Evolutionary conservation across 2,329 filamentous ascomycete genomes (phyloP).

Genomic region (Capronia epimyces): DNA sequence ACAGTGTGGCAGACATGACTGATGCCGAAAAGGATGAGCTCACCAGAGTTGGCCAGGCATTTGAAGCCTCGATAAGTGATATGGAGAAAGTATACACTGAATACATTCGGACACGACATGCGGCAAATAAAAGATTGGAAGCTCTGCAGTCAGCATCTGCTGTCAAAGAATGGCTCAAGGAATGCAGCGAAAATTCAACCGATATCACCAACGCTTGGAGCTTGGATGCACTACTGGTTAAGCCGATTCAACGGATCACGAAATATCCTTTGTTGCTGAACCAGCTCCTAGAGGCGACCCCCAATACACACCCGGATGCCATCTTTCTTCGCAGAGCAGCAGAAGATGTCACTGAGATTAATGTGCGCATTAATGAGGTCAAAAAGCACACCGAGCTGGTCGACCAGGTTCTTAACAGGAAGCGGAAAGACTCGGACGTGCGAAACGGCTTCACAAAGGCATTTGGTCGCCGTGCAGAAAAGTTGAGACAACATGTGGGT

Average conservation of each 20-base stretch:
- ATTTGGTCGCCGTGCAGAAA: slow-evolving; percentile 83
- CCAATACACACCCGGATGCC: slow-evolving; percentile 76
- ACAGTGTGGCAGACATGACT: slow-evolving; percentile 34
- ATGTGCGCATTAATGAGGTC: slow-evolving; percentile 76
- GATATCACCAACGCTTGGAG: slow-evolving; percentile 94
- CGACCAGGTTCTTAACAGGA: slow-evolving; percentile 75
- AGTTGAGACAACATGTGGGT: slow-evolving; percentile 67
- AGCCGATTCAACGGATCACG: slow-evolving; percentile 88
- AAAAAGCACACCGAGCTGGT: slow-evolving; percentile 94
- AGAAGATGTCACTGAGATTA: slow-evolving; percentile 59
- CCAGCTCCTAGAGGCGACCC: slow-evolving; percentile 72
- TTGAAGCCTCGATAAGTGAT: slow-evolving; percentile 50
- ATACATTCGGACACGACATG: slow-evolving; percentile 60
- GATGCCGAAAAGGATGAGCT: slow-evolving; percentile 54
- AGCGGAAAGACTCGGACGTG: slow-evolving; percentile 83
- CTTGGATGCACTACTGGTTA: slow-evolving; percentile 90
- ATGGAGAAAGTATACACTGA: slow-evolving; percentile 63
- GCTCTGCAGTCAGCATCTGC: slow-evolving; percentile 54
- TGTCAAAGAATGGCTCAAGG: slow-evolving; percentile 74
- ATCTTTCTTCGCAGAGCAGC: slow-evolving; percentile 64
- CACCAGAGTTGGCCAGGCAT: slow-evolving; percentile 56
- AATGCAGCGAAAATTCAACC: slow-evolving; percentile 86
- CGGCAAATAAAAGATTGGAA: slow-evolving; percentile 57
- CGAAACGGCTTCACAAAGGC: slow-evolving; percentile 79
- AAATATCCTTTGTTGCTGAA: slow-evolving; percentile 87